Base-by-base conservation (phyloP, 768 basidiomycete species). In the Tricholoma saponaceum region DNA sequence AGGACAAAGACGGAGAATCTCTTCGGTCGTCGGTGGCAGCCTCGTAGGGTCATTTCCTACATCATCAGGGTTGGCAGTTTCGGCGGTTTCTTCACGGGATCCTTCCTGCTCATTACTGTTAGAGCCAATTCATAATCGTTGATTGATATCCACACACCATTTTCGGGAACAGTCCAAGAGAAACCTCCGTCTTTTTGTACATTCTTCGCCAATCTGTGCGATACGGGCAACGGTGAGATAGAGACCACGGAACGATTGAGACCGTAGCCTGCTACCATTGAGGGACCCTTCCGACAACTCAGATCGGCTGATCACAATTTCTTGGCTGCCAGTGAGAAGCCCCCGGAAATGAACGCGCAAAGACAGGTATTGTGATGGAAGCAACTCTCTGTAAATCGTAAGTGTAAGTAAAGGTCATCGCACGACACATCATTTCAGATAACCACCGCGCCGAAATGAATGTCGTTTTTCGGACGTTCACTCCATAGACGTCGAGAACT, bases 1-100 rank as follows among this genome's bases (percentile, higher is more conserved):
- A 32, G 60, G 63, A n/a, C 63, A 61, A 5, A 57, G 50, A 43
- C 54, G 56, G 2, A 64, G 54, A 23, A 64, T 64, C 18, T 41
- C 52, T 5, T 64, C 51, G 10, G 63, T 64, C 10, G 58, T 59
- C 3, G 63, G 63, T 32, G 9, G 22, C 8, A 56, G 37, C 37
- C 37, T 39, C 5, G 30, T 55, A 26, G 50, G 54, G 25, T 26
- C 25, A 33, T 4, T 35, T 16, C 23, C 32, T 12, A 30, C 52
- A 10, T n/a, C 46, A 18, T 33, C n/a, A n/a, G n/a, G 28, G 1
- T 56, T 47, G 16, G 14, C 16, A 2, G 7, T 39, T 3, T 14
- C 37, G 13, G 37, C 10, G n/a, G 37, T 3, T 28, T 28, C 28
- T 28, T 28, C 4, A 28, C 28, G 28, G 8, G 28, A 28, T 28